These are phyloP conservation scores for Candida saitoana DNA, from an alignment of 805 yeast genomes.

Conservation along the genomic window DNA sequence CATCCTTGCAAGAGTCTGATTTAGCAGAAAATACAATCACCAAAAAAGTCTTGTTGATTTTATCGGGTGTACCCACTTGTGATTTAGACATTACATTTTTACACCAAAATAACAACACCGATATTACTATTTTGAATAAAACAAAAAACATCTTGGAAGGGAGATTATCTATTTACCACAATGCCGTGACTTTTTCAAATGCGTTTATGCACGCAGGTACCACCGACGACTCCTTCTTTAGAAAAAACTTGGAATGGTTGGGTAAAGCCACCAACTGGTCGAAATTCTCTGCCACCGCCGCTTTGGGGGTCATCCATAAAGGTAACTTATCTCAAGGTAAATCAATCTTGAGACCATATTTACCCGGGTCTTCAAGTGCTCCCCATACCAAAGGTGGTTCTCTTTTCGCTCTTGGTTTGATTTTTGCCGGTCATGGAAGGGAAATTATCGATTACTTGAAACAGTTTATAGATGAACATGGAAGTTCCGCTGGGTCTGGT, in stretches of 20 bases:
- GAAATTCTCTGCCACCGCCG: slow-evolving; percentile 95
- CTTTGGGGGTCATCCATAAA: slow-evolving; percentile 93
- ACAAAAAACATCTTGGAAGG: slow-evolving; percentile 83
- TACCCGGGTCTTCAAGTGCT: slow-evolving; percentile 77
- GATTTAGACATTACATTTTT: slow-evolving; percentile 88
- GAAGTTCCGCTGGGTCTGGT: slow-evolving; percentile 59
- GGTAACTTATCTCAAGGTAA: slow-evolving; percentile 92
- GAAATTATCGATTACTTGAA: slow-evolving; percentile 79
- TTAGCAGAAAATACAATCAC: slow-evolving; percentile 22
- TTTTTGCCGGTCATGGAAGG: slow-evolving; percentile 94
- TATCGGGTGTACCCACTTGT: slow-evolving; percentile 91
- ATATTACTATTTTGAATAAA: slow-evolving; percentile 72
- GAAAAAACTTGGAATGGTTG: slow-evolving; percentile 90
- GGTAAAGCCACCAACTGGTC: slow-evolving; percentile 99
- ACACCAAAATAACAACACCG: slow-evolving; percentile 82
- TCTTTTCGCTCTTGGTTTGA: slow-evolving; percentile 84
- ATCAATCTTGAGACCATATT: slow-evolving; percentile 80
- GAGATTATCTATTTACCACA: slow-evolving; percentile 88
- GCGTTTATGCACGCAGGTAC: slow-evolving; percentile 97
- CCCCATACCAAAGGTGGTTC: slow-evolving; percentile 95
- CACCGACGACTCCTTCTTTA: slow-evolving; percentile 87
- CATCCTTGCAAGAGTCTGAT: slow-evolving; percentile 33
- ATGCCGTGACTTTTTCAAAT: slow-evolving; percentile 91
- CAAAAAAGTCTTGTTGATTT: slow-evolving; percentile 57
- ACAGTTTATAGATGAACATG: slow-evolving; percentile 61